Evolutionary conservation across 2,329 filamentous ascomycete genomes (phyloP), one percentile per base, ranked within the genome.

Genomic region (Colletotrichum limetticola): DNA sequence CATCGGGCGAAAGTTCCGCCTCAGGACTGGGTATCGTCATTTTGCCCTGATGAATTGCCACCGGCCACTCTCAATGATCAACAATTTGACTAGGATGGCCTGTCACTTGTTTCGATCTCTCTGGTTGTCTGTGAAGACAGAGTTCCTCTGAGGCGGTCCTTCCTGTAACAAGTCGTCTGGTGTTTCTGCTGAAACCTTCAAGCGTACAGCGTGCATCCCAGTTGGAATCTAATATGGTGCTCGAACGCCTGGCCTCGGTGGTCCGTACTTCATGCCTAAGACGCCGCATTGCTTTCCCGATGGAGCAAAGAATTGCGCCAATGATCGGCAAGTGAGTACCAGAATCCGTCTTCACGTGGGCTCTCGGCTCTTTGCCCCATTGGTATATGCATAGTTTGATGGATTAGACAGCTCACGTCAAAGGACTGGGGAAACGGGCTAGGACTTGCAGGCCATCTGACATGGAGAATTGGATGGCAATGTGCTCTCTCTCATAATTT

Each of bases 131-230:
- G 5, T 22, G 4, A 58, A 22, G 22, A 49, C 52, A 65, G 35
- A 66, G 32, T 57, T 72, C 12, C 22, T 12, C 7, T 6, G 16
- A 49, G 35, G 22, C 53, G 46, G 65, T 66, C 55, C 37, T 52
- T 42, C 12, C 26, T 52, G 56, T 61, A 37, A 28, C 60, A 52
- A n/a, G 14, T 37, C 71, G 28, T 73, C 66, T 66, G 56, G 32
- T 72, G 24, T 57, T 65, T 42, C 60, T 37, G 24, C 46, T 73
- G 66, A 73, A 66, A 72, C 60, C 32, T 22, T 12, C 26, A 22
- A 22, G 16, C 26, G 26, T 5, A 5, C 30, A 26, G 12, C 70
- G 28, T 30, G 6, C 26, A 65, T 60, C 59, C 70, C 35, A 12
- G 46, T 35, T 30, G 16, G 4, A 12, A 2, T 5, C 19, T 42